Percentiles rank a stretch among this genome's conserved stretches.
phyloP scores from a whole-genome alignment of 352 stramenopile species.

The Phytophthora constricta region DNA sequence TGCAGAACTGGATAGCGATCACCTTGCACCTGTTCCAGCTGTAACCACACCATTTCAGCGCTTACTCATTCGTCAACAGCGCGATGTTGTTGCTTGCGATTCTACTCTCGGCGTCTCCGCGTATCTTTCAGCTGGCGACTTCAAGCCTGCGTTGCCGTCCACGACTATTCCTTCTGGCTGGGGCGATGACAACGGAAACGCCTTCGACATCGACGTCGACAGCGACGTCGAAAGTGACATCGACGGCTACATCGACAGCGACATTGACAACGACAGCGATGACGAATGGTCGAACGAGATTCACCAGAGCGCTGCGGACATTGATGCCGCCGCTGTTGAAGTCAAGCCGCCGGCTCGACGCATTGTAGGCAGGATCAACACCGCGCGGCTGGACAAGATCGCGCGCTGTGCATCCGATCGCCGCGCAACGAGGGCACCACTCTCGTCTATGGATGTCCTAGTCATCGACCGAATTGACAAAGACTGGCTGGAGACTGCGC shows the following conservation, averaged over 20 bases:
- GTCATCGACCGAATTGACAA: slow-evolving; percentile 14
- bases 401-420: slow-evolving; percentile 4
- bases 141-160: no score
- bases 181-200: neutral
- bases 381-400: slow-evolving; percentile 8
- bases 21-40: no score
- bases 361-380: slow-evolving; percentile 7
- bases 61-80: no score
- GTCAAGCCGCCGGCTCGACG: neutral
- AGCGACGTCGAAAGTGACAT: no score
- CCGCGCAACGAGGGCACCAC: neutral
- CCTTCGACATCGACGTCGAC: neutral
- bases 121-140: no score
- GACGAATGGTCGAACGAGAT: neutral
- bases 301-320: neutral
- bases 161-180: no score
- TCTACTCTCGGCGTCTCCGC: no score
- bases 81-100: no score
- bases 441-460: slow-evolving; percentile 6
- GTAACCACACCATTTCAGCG: no score
- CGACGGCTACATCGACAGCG: no score
- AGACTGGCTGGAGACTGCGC: no score
- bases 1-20: no score
- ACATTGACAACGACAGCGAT: neutral
- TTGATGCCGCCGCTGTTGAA: neutral